Base-by-base conservation (phyloP, 768 basidiomycete species). In the Clitopilus hobsonii region DNA sequence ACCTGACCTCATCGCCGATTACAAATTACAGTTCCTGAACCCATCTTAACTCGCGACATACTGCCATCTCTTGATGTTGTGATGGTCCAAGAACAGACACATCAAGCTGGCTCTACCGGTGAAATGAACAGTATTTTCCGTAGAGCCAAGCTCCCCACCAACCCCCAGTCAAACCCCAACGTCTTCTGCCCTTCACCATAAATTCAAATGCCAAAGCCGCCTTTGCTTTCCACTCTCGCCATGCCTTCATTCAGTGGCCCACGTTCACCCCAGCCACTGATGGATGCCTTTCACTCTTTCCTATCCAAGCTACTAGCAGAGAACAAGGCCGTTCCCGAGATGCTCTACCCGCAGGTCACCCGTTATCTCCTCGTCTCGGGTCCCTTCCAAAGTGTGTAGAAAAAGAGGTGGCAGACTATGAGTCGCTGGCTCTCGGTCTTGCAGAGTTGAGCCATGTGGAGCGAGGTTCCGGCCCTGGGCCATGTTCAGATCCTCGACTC, bases 31-130 rank as follows among this genome's bases (percentile, higher is more conserved):
- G 94, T 98, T 32, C 95, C 94, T 1, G 88, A 91, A 57, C 85
- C 88, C 0, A 85, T 97, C 50, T 70, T 98, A 56, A 98, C 94
- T 4, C 76, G 81, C 27, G 73, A 75, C 14, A 76, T 95, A 6
- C 71, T 80, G 25, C 86, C 86, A 0, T 80, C 80, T 61, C 97
- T 97, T 65, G 94, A 97, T 54, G 81, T 82, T 14, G 89, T 87
- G 16, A 75, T 94, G 64, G 71, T 69, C 36, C 78, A 79, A 53
- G 87, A 88, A 63, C 41, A 80, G 69, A n/a, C n/a, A n/a, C n/a
- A n/a, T n/a, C 26, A 71, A 75, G 58, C 68, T 65, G 59, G 63
- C 23, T 52, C 52, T 6, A 51, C 51, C 1, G 36, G 23, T 14
- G 26, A 61, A n/a, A n/a, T n/a, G n/a, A n/a, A n/a, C n/a, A n/a